A percentile compares a stretch with the other conserved stretches of the same genome.
phyloP scores from a whole-genome alignment of 805 yeast genomes.

The Hanseniaspora valbyensis region DNA sequence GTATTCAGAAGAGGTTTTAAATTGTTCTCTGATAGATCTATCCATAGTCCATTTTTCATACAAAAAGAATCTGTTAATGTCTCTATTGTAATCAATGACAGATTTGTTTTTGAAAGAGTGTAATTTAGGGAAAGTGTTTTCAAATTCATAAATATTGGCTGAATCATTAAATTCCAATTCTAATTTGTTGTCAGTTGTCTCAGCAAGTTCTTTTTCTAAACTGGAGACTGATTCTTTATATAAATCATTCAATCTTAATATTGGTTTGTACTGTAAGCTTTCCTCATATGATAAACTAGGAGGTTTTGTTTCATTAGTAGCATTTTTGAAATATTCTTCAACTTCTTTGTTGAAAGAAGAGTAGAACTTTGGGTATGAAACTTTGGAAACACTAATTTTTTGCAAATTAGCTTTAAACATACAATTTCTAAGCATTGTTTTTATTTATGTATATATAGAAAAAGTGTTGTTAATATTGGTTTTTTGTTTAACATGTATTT shows the following conservation, averaged over 20 bases:
- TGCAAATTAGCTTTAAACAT: not conserved
- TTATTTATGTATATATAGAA: no score
- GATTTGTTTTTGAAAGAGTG: conserved; percentile 4
- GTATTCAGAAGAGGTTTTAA: not conserved
- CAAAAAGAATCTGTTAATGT: conserved; percentile 9
- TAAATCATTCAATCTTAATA: not conserved
- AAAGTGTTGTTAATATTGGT: no score
- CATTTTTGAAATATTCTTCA: not conserved
- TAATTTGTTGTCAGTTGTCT: not conserved
- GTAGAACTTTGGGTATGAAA: not conserved
- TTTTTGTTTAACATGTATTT: no score
- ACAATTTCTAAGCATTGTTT: not conserved
- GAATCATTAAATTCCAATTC: conserved; percentile 4
- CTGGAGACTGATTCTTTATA: not conserved
- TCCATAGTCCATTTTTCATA: conserved; percentile 12
- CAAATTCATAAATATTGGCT: conserved; percentile 4
- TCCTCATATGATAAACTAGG: not conserved
- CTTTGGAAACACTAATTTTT: not conserved
- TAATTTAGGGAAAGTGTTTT: conserved; percentile 6
- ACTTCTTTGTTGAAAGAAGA: not conserved
- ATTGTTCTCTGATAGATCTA: not conserved
- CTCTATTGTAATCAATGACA: conserved; percentile 5
- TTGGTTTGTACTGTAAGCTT: not conserved
- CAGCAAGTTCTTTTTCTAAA: not conserved
- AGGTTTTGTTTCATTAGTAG: not conserved